A percentile compares a stretch with the other conserved stretches of the same genome.
Conservation (phyloP, 768 basidiomycete species). For the Cyclocybe aegerita region DNA sequence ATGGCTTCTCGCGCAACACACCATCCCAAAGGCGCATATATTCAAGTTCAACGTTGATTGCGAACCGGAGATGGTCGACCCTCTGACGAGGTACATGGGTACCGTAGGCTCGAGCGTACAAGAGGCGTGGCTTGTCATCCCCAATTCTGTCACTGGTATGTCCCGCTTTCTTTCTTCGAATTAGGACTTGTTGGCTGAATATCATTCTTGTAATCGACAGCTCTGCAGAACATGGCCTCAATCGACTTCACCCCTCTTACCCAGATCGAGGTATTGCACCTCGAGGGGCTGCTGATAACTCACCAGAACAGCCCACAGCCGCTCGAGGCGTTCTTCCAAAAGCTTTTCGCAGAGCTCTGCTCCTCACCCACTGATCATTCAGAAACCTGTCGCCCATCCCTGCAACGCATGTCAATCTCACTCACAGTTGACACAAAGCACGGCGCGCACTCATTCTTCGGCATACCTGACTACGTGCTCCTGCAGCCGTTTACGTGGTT, state of each 20-base stretch:
- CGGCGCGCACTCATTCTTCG: constrained; percentile 22
- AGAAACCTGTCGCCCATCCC: constrained; percentile 1
- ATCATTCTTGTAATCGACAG: constrained; percentile 7
- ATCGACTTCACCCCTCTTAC: constrained; percentile 22
- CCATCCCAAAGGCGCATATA: constrained; percentile 19
- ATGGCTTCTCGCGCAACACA: constrained; percentile 25
- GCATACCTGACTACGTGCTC: constrained; percentile 25
- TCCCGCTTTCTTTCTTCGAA: neutral
- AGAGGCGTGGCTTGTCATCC: constrained; percentile 22
- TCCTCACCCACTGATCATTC: constrained; percentile 8
- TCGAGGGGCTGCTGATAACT: constrained; percentile 25
- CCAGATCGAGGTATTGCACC: constrained; percentile 19
- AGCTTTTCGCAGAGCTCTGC: constrained; percentile 21
- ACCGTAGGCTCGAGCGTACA: constrained; percentile 21
- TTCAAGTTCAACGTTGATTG: constrained; percentile 23
- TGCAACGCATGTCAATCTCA: constrained; percentile 18
- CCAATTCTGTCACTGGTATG: constrained; percentile 22
- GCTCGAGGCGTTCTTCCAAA: constrained; percentile 20
- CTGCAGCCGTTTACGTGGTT: constrained; percentile 28
- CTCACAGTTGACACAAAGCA: constrained; percentile 18
- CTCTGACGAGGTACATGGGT: constrained; percentile 18
- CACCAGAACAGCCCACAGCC: constrained; percentile 9
- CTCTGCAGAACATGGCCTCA: constrained; percentile 9
- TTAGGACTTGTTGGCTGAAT: neutral
- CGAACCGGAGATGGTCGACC: constrained; percentile 8